Evolutionary conservation across 768 basidiomycete species (phyloP), one percentile per base, ranked within the genome.

Genomic region (Leccinum longicurvipes): DNA sequence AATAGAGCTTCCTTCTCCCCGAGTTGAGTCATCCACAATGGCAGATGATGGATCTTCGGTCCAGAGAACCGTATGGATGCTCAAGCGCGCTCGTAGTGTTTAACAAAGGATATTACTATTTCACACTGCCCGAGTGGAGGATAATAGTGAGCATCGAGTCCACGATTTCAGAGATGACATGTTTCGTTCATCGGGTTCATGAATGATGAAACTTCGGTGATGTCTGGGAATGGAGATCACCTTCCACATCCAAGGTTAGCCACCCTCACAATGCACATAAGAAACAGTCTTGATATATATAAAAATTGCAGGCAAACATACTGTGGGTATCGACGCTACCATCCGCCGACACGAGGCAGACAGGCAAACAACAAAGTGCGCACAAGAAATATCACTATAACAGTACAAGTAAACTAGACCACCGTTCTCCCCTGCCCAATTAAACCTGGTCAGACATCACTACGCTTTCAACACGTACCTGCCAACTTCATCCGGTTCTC

Each of bases 401-500:
- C 0, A 21, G 34, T 62, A 52, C 60, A 57, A 3, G 36, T 57
- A 60, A 42, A 2, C 21, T 41, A 41, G 11, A 19, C 28, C 31
- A 17, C n/a, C 15, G 6, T 31, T 8, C n/a, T n/a, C 6, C 23
- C 3, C 17, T 24, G 15, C 15, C 14, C 14, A 10, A 24, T 21
- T 24, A 8, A 29, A 32, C 4, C 23, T 7, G 10, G 3, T 19
- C 19, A 19, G 9, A 10, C 9, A 19, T 19, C 1, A 10, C 21
- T 14, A 23, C 21, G 19, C 12, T 45, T 39, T 53, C 31, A 55
- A 36, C 42, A 56, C 10, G 51, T 29, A 25, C 45, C 57, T 1
- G 27, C 24, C 51, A 62, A 49, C 34, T 55, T 60, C 58, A 66
- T 66, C 34, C 56, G 54, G 23, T 65, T 55, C 32, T 67, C 65